Evolutionary conservation across 2,329 filamentous ascomycete species (phyloP), one percentile per base, ranked within the genome.

Genomic region (Ceratocystiopsis minuta): DNA sequence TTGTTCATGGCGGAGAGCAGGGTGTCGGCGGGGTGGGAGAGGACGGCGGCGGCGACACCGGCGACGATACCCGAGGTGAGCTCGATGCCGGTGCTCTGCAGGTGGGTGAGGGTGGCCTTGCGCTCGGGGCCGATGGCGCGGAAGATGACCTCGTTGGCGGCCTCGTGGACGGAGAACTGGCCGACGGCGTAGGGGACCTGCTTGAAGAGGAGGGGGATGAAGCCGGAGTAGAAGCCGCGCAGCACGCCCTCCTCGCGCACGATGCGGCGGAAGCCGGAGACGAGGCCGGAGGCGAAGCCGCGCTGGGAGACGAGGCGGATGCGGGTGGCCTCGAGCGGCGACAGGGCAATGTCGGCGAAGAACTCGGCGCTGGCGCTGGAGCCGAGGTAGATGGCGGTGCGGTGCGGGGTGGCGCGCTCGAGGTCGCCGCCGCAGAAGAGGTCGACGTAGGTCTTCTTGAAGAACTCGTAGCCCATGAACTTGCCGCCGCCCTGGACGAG

Each of bases 151-250:
- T 93, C 84, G 54, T 81, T 76, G 52, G 80, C 83, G 54, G 83
- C 88, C 66, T 94, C 86, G 68, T 84, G 90, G 43, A 88, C 85
- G 51, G 87, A 83, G 67, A 94, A 94, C 68, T 94, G 92, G 59
- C 84, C 77, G 64, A 93, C 85, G 51, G 86, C 92, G 66, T 92
- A 94, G 16, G 86, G 86, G 43, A 94, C 79, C 70, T 90, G 83
- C 64, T 88, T 87, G 65, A 83, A 85, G 49, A 86, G 69, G 52
- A 88, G 77, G 24, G 83, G 83, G 41, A 86, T 80, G 63, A 94
- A 92, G 50, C 86, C 86, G 49, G 82, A 85, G 70, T 93, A 93
- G 66, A 94, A 88, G 46, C 82, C 86, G 52, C 71, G 73, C 45
- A 87, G 72, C 45, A 87, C 45, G 55, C 84, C 82, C 61, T 90